phyloP scores from a whole-genome alignment of 768 basidiomycete species.

The Lepiota brunneoincarnata region DNA sequence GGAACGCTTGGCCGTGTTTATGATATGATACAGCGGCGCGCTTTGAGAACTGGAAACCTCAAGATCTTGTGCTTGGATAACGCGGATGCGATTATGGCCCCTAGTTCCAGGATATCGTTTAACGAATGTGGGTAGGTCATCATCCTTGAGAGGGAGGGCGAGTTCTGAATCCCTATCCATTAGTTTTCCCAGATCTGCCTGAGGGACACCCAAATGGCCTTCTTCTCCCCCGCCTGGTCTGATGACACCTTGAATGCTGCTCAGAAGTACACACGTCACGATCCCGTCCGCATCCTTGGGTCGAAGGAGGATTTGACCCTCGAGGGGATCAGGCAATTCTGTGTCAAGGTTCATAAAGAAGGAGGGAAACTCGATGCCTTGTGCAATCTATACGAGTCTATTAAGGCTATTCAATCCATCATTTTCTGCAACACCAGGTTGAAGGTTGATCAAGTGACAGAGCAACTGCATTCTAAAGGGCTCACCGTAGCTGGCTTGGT shows the following conservation, averaged over 20 bases:
- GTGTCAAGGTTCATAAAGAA: conserved; percentile 98
- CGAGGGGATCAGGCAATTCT: conserved; percentile 99
- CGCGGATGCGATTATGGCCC: conserved; percentile 98
- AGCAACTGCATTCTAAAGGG: conserved; percentile 94
- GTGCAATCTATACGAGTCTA: conserved; percentile 97
- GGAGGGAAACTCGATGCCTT: conserved; percentile 99
- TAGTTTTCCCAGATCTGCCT: conserved; percentile 93
- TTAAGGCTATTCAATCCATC: conserved; percentile 98
- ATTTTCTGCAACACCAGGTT: conserved; percentile 99
- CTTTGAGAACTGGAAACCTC: conserved; percentile 82
- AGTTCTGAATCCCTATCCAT: not conserved
- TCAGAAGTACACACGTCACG: conserved; percentile 99
- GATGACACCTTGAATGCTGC: conserved; percentile 96
- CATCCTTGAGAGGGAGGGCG: not conserved
- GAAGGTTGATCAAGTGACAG: conserved; percentile 99
- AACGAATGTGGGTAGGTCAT: conserved; percentile 58
- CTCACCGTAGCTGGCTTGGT: conserved; percentile 99
- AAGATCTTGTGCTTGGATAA: conserved; percentile 98
- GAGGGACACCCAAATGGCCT: conserved; percentile 95
- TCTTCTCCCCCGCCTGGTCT: conserved; percentile 97
- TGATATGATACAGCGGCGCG: conserved; percentile 96
- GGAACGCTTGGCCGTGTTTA: conserved; percentile 95
- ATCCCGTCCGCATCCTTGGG: conserved; percentile 94
- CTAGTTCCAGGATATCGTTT: conserved; percentile 98
- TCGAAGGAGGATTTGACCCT: conserved; percentile 97